Conservation (phyloP, 345 rosid species). For the Brassica carinata region DNA sequence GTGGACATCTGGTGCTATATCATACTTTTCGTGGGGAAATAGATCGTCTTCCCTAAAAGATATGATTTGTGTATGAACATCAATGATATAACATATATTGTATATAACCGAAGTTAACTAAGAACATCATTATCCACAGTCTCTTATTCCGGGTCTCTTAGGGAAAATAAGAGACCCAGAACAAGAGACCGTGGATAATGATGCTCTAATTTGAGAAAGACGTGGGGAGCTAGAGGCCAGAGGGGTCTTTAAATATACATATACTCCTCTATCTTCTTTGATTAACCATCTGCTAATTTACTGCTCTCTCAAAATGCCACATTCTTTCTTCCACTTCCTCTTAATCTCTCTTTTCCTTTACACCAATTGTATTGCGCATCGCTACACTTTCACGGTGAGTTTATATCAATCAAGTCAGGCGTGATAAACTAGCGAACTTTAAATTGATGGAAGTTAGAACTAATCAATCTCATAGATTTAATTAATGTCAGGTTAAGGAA, state of each 20-base stretch:
- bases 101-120: neutral
- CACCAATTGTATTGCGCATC: conserved; percentile 14
- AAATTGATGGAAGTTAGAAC: neutral
- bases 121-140: too few species aligned
- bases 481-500: conserved; percentile 37
- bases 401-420: neutral
- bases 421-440: neutral
- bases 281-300: neutral
- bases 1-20: too few species aligned
- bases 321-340: neutral
- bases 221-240: neutral
- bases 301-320: conserved; percentile 19
- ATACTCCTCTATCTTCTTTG: neutral
- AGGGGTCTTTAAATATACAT: neutral
- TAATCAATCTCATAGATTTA: neutral
- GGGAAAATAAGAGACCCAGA: too few species aligned
- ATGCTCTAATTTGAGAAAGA: neutral
- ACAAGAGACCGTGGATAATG: too few species aligned
- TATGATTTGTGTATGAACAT: neutral
- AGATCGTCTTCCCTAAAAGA: too few species aligned
- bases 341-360: conserved; percentile 16
- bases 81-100: neutral
- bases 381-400: conserved; percentile 28
- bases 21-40: too few species aligned
- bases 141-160: too few species aligned